Evolutionary conservation across 2,329 filamentous ascomycete genomes (phyloP).

Genomic region (Verticillium longisporum): DNA sequence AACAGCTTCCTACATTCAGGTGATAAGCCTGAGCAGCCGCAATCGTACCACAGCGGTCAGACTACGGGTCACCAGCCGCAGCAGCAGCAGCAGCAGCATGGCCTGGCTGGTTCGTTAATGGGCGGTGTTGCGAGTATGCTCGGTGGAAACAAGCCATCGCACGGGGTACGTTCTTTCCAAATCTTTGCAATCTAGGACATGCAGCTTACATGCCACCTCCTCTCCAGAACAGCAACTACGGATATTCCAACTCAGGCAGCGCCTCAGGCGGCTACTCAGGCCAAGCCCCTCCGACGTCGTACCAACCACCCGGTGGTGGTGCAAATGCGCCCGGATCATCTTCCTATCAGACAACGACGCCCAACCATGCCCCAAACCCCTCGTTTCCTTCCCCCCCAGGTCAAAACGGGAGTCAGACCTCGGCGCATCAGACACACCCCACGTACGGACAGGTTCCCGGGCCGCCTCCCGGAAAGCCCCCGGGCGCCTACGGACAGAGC

Average conservation of each 20-base stretch:
- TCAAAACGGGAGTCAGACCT: slow-evolving; percentile 2
- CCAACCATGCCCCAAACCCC: slow-evolving; percentile 10
- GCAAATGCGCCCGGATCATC: slow-evolving; percentile 17
- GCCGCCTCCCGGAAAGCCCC: slow-evolving; percentile 7
- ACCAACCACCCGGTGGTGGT: slow-evolving; percentile 33
- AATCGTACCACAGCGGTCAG: slow-evolving; percentile 44
- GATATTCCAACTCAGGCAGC: slow-evolving; percentile 49
- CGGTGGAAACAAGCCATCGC: slow-evolving; percentile 37
- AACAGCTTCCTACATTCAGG: slow-evolving; percentile 46
- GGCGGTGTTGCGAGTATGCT: slow-evolving; percentile 47
- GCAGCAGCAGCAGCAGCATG: slow-evolving; percentile 30
- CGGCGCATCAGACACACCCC: slow-evolving; percentile 11
- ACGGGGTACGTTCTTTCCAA: slow-evolving; percentile 25
- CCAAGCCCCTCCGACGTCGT: slow-evolving; percentile 55
- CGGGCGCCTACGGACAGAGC: slow-evolving; percentile 9
- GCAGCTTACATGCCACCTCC: background rate
- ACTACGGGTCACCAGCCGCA: slow-evolving; percentile 25
- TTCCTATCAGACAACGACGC: slow-evolving; percentile 20
- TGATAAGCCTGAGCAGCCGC: slow-evolving; percentile 37
- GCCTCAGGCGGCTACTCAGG: slow-evolving; percentile 53
- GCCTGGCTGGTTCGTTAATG: slow-evolving; percentile 46
- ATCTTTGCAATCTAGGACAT: background rate
- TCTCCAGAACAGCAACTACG: slow-evolving; percentile 48
- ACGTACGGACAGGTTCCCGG: slow-evolving; percentile 15
- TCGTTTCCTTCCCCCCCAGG: slow-evolving; percentile 13